Evolutionary conservation across 257 asterid species (phyloP).

Genomic region (Sherardia arvensis): DNA sequence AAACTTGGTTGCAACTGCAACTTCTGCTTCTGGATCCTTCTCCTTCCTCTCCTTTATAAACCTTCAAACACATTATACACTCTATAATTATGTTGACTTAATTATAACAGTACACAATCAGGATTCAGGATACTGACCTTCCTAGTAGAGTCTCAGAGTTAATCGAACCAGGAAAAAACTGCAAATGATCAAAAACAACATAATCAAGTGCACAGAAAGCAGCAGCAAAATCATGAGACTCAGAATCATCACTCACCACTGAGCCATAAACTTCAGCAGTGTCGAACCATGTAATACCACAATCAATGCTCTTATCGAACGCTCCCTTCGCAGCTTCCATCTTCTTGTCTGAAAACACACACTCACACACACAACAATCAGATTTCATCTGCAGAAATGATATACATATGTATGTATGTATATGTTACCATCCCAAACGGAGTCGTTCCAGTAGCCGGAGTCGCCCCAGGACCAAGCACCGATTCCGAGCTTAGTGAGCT

Average conservation of each 20-base stretch:
- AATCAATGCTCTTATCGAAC: constrained; percentile 4
- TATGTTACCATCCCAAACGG: constrained; percentile 80
- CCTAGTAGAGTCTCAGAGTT: constrained; percentile 89
- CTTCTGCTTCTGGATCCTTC: constrained; percentile 49
- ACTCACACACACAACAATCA: background rate
- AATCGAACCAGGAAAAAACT: constrained; percentile 82
- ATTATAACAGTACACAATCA: too few species aligned
- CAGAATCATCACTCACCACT: background rate
- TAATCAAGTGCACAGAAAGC: background rate
- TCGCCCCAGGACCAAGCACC: constrained; percentile 99
- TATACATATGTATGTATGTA: too few species aligned
- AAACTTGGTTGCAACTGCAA: constrained; percentile 76
- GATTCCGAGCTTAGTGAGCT: constrained; percentile 76
- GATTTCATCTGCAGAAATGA: background rate
- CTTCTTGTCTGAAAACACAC: background rate
- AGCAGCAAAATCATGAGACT: background rate
- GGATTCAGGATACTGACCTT: constrained; percentile 52
- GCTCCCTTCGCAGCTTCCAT: constrained; percentile 2
- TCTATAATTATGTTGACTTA: too few species aligned
- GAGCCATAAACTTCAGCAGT: constrained; percentile 4
- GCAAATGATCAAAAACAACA: constrained; percentile 14
- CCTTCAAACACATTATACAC: constrained; percentile 20
- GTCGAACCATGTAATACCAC: background rate
- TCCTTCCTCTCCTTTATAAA: constrained; percentile 81
- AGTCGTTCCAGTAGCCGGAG: constrained; percentile 87